phyloP scores from a whole-genome alignment of 1,139 yeast genomes.

The Scheffersomyces lignicola region DNA sequence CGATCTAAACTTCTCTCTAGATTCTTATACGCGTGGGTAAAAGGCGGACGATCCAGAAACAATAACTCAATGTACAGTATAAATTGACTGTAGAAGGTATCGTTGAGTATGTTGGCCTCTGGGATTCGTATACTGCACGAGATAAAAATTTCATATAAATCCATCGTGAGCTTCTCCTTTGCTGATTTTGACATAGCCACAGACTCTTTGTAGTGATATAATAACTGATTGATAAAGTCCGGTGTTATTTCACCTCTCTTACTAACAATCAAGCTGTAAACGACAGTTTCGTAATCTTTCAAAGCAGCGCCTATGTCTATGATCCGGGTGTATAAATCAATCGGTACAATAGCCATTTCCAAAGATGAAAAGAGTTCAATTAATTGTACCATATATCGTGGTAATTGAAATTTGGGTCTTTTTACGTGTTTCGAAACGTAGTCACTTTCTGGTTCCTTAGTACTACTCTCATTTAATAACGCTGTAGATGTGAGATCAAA shows the following conservation, averaged over 20 bases:
- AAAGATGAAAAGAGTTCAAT: constrained; percentile 17
- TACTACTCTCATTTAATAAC: constrained; percentile 9
- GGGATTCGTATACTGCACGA: constrained; percentile 8
- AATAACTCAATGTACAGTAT: constrained; percentile 30
- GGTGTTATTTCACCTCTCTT: constrained; percentile 15
- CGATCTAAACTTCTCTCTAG: constrained; percentile 31
- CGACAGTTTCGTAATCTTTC: constrained; percentile 10
- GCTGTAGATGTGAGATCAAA: constrained; percentile 9
- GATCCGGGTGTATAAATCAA: constrained; percentile 20
- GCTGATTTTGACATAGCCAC: not conserved
- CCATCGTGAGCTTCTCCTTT: constrained; percentile 18
- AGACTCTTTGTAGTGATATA: constrained; percentile 17
- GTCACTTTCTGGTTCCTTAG: not conserved
- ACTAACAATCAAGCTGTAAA: constrained; percentile 12
- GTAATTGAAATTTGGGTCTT: constrained; percentile 14
- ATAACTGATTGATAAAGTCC: constrained; percentile 22
- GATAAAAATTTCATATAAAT: constrained; percentile 24
- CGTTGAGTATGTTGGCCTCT: constrained; percentile 14
- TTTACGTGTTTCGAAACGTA: not conserved
- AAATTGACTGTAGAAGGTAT: constrained; percentile 20
- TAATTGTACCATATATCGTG: constrained; percentile 28
- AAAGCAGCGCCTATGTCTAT: constrained; percentile 26
- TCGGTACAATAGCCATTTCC: constrained; percentile 14
- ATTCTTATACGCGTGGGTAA: constrained; percentile 37
- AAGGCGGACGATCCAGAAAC: constrained; percentile 28